Conservation (phyloP, 2,329 filamentous ascomycete genomes). For the Nemania diffusa region DNA sequence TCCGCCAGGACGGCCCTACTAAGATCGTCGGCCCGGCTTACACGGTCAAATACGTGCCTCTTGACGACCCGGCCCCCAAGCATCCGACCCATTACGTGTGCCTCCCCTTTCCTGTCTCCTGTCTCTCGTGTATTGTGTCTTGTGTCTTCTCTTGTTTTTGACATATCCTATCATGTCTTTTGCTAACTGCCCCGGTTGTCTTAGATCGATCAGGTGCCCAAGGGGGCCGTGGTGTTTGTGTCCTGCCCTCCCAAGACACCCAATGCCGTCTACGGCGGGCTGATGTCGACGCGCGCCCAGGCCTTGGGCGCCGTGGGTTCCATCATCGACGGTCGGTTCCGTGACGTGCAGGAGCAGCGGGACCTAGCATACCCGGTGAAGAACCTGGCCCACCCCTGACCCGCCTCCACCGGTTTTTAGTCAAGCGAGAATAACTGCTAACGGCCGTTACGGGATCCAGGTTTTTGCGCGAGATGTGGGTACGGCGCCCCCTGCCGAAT, state of each 20-base stretch:
- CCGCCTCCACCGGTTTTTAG: not conserved
- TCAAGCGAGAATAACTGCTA: not conserved
- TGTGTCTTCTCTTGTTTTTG: too few species aligned
- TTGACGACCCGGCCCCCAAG: constrained; percentile 59
- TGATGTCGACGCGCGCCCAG: constrained; percentile 62
- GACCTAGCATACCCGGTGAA: constrained; percentile 56
- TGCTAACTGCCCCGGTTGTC: constrained; percentile 14
- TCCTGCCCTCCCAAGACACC: constrained; percentile 57
- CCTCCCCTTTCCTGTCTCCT: not conserved
- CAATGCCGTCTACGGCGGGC: constrained; percentile 64
- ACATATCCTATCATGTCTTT: not conserved
- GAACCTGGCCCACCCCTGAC: not conserved
- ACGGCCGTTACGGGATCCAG: constrained; percentile 34
- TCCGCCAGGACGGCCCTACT: constrained; percentile 60
- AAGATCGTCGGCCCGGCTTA: constrained; percentile 66
- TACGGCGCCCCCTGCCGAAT: constrained; percentile 56
- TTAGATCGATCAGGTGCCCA: constrained; percentile 61
- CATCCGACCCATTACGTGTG: constrained; percentile 58
- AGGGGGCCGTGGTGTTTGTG: constrained; percentile 61
- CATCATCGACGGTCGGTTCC: constrained; percentile 63
- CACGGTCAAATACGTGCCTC: constrained; percentile 62
- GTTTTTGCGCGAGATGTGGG: constrained; percentile 58
- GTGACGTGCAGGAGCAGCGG: constrained; percentile 65
- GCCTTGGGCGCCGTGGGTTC: constrained; percentile 58
- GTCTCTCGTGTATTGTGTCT: too few species aligned